phyloP scores from a whole-genome alignment of 441 rosid genomes.

The Pelargonium citronellum region DNA sequence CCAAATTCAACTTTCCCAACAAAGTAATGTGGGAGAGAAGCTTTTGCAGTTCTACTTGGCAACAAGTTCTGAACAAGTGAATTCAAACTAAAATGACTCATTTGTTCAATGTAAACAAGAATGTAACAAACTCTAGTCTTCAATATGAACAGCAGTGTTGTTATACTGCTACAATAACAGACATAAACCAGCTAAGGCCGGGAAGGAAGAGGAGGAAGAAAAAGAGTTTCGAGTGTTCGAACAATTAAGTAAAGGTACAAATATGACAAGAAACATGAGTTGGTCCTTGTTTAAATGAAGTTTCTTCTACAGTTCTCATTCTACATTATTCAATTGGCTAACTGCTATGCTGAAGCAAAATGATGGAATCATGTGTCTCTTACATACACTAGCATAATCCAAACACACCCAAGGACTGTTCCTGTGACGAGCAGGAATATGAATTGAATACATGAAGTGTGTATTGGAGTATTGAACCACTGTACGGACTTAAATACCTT shows the following conservation, averaged over 20 bases:
- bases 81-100: neutral
- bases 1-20: too few species aligned
- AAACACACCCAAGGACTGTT: too few species aligned
- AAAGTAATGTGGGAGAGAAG: too few species aligned
- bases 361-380: neutral
- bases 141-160: neutral
- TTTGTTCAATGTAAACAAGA: too few species aligned
- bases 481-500: slow-evolving; percentile 3
- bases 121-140: too few species aligned
- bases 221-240: neutral
- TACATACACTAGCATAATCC: too few species aligned
- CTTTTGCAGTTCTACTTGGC: too few species aligned
- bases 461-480: neutral
- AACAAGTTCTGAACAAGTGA: neutral
- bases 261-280: neutral
- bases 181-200: neutral
- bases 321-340: neutral
- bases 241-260: neutral
- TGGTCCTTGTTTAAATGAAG: too few species aligned
- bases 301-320: neutral
- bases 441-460: neutral
- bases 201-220: neutral
- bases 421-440: too few species aligned
- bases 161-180: neutral
- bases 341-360: neutral